Conservation (phyloP, 2,329 filamentous ascomycete species). For the Botrytis pseudocinerea region DNA sequence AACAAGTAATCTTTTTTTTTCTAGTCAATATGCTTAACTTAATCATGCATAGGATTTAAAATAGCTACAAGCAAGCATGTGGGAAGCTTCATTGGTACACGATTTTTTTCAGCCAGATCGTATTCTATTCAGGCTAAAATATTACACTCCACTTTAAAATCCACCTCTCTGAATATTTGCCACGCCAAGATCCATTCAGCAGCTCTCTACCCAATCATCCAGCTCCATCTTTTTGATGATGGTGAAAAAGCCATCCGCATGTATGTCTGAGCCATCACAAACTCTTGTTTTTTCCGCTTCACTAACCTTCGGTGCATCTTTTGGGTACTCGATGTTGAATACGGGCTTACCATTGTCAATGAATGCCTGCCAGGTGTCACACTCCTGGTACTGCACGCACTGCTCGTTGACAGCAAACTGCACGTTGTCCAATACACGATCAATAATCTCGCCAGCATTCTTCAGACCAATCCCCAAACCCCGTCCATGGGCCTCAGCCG, state of each 20-base stretch:
- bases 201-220: constrained; percentile 28
- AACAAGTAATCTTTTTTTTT: not conserved
- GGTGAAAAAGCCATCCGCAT: constrained; percentile 25
- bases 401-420: constrained; percentile 54
- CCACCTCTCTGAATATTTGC: not conserved
- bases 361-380: constrained; percentile 58
- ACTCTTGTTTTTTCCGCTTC: not conserved
- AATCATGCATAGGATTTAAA: not conserved
- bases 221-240: constrained; percentile 27
- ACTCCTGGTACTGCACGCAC: constrained; percentile 64
- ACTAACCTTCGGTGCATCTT: constrained; percentile 32
- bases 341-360: constrained; percentile 64
- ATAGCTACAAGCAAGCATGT: not conserved
- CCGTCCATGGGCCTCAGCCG: constrained; percentile 52
- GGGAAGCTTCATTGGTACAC: constrained; percentile 16
- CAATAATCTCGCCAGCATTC: constrained; percentile 60
- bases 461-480: constrained; percentile 67
- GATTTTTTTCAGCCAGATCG: constrained; percentile 9
- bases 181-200: not conserved
- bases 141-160: not conserved
- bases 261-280: constrained; percentile 20
- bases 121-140: constrained; percentile 19
- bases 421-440: constrained; percentile 21
- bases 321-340: constrained; percentile 72
- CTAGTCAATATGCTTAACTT: not conserved